A percentile compares a stretch with the other conserved stretches of the same genome.
phyloP scores from a whole-genome alignment of 306 rosid genomes.

The Inga laurina region DNA sequence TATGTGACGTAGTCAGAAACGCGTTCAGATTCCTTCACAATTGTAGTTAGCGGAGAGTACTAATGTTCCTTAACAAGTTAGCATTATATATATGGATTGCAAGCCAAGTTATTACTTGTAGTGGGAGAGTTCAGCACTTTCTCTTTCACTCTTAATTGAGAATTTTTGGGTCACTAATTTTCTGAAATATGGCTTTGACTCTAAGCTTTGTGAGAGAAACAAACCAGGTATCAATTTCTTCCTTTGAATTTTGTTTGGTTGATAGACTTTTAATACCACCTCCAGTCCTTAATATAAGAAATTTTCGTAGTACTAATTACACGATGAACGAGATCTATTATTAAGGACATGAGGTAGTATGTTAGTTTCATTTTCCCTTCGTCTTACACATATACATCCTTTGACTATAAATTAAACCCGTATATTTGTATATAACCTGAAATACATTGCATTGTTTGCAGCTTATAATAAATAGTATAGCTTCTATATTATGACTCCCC shows the following conservation, averaged over 20 bases:
- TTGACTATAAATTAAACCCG: too few relatives aligned
- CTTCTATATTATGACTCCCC: too few relatives aligned
- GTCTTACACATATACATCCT: not conserved
- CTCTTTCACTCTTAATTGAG: not conserved
- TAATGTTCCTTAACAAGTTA: not conserved
- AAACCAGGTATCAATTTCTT: not conserved
- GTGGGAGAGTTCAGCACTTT: not conserved
- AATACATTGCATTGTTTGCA: too few relatives aligned
- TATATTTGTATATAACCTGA: too few relatives aligned
- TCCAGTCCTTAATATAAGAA: too few relatives aligned
- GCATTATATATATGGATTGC: not conserved
- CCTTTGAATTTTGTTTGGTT: not conserved
- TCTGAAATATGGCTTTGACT: not conserved
- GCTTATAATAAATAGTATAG: too few relatives aligned
- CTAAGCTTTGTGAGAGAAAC: not conserved
- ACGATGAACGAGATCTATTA: too few relatives aligned
- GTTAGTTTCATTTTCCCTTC: not conserved
- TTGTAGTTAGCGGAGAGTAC: not conserved
- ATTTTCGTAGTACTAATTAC: too few relatives aligned
- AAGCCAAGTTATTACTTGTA: not conserved
- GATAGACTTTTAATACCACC: not conserved
- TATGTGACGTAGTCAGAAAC: not conserved
- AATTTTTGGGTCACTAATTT: not conserved
- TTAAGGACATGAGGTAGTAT: too few relatives aligned
- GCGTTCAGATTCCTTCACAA: not conserved